A percentile compares a stretch with the other conserved stretches of the same genome.
Evolutionary conservation across 1,139 yeast species (phyloP).

Genomic region (Petasospora fabianii): DNA sequence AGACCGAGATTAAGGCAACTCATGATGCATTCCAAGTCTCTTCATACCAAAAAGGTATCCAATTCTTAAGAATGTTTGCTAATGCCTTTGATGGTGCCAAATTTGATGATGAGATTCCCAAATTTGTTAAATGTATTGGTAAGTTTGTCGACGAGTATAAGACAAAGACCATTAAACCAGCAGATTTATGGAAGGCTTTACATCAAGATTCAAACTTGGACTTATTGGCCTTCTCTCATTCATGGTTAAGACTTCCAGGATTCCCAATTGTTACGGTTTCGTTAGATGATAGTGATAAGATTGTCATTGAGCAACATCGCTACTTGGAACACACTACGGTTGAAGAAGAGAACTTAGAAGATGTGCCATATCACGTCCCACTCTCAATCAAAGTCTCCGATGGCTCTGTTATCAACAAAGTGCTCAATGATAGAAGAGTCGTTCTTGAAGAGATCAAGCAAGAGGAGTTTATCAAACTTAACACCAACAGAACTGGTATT

Average conservation of each 20-base stretch:
- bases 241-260: slow-evolving; percentile 61
- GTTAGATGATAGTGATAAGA: slow-evolving; percentile 28
- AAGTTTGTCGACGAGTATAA: slow-evolving; percentile 39
- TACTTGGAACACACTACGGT: slow-evolving; percentile 32
- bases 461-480: slow-evolving; percentile 36
- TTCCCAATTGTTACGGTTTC: slow-evolving; percentile 50
- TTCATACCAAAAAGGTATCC: slow-evolving; percentile 64
- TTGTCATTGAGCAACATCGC: slow-evolving; percentile 51
- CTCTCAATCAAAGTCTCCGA: slow-evolving; percentile 41
- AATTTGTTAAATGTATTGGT: slow-evolving; percentile 38
- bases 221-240: slow-evolving; percentile 31
- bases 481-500: slow-evolving; percentile 46
- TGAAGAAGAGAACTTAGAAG: slow-evolving; percentile 24
- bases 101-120: slow-evolving; percentile 30
- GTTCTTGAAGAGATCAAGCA: slow-evolving; percentile 31
- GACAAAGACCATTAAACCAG: slow-evolving; percentile 44
- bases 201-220: slow-evolving; percentile 34
- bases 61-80: slow-evolving; percentile 53
- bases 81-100: slow-evolving; percentile 39
- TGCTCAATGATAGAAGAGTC: slow-evolving; percentile 47
- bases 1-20: slow-evolving; percentile 34
- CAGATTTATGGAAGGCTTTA: slow-evolving; percentile 52
- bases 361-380: slow-evolving; percentile 42
- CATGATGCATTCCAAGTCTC: slow-evolving; percentile 50
- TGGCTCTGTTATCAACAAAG: slow-evolving; percentile 36